These are phyloP conservation scores for Pseudopyrenochaeta lycopersici DNA, from an alignment of 2,329 filamentous ascomycete genomes.

Conservation along the genomic window DNA sequence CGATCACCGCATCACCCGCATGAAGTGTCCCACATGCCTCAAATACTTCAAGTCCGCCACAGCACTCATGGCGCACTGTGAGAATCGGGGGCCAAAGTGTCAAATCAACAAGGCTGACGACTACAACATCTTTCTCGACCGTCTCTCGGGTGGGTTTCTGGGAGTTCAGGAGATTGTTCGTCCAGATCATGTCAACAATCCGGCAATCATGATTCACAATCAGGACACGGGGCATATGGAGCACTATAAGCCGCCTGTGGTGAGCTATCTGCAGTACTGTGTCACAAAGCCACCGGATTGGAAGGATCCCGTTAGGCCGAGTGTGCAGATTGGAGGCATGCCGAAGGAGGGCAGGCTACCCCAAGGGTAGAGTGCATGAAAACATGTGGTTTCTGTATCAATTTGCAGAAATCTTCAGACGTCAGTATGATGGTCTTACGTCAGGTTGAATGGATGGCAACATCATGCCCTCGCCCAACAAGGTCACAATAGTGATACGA, in stretches of 20 bases:
- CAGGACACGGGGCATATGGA: slow-evolving; percentile 30
- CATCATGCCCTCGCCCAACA: no score
- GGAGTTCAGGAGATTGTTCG: slow-evolving; percentile 40
- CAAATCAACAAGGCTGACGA: slow-evolving; percentile 47
- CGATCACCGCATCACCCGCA: slow-evolving; percentile 45
- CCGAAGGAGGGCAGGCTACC: neutral
- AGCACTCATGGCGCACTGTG: slow-evolving; percentile 52
- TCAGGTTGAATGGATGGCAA: no score
- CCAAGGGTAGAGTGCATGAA: slow-evolving; percentile 2
- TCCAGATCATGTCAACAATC: slow-evolving; percentile 42
- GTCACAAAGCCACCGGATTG: slow-evolving; percentile 42
- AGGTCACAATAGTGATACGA: neutral
- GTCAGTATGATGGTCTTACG: no score
- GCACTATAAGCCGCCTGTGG: slow-evolving; percentile 33
- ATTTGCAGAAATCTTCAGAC: no score
- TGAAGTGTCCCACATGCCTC: slow-evolving; percentile 52
- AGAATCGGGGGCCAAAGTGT: slow-evolving; percentile 42
- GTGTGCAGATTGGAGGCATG: slow-evolving; percentile 23
- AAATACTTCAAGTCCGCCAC: slow-evolving; percentile 51
- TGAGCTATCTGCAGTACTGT: slow-evolving; percentile 42
- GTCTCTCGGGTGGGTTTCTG: slow-evolving; percentile 55
- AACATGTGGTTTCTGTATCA: neutral
- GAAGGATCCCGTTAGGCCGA: slow-evolving; percentile 29
- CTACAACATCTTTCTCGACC: slow-evolving; percentile 48
- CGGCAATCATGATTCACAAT: slow-evolving; percentile 24